Conservation (phyloP, 257 asterid species). For the Leonotis leonurus region DNA sequence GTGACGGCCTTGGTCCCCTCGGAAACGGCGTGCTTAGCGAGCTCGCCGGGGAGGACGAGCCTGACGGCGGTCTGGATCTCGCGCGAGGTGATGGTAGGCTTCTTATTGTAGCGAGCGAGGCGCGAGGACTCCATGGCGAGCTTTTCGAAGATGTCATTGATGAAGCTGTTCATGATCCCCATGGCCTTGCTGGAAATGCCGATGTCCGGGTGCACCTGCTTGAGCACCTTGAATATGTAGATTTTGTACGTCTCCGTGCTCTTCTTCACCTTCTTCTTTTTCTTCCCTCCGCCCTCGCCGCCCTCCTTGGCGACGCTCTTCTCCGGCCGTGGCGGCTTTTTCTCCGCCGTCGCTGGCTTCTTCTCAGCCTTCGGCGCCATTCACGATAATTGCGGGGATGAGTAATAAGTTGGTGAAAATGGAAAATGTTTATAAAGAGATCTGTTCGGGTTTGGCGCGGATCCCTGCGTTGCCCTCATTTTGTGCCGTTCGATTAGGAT, state of each 20-base stretch:
- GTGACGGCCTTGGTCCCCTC: conserved; percentile 47
- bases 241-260: conserved; percentile 38
- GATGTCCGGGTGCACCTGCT: conserved; percentile 39
- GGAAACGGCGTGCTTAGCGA: conserved; percentile 43
- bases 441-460: background rate
- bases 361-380: conserved; percentile 44
- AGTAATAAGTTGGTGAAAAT: background rate
- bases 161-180: conserved; percentile 48
- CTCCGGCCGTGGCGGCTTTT: conserved; percentile 25
- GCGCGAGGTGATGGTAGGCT: conserved; percentile 39
- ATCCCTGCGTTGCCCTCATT: background rate
- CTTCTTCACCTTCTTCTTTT: conserved; percentile 39
- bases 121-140: conserved; percentile 37
- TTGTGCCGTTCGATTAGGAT: conserved; percentile 9
- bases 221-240: conserved; percentile 37
- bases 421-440: background rate
- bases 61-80: conserved; percentile 43
- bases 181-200: conserved; percentile 41
- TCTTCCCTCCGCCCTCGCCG: conserved; percentile 18
- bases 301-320: conserved; percentile 24
- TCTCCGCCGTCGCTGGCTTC: conserved; percentile 27
- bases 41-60: conserved; percentile 39
- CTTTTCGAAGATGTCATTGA: conserved; percentile 41
- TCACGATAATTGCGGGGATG: background rate
- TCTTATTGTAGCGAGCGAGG: conserved; percentile 37